Evolutionary conservation across 2,329 filamentous ascomycete genomes (phyloP), one percentile per base, ranked within the genome.

Genomic region (Verticillium dahliae): DNA sequence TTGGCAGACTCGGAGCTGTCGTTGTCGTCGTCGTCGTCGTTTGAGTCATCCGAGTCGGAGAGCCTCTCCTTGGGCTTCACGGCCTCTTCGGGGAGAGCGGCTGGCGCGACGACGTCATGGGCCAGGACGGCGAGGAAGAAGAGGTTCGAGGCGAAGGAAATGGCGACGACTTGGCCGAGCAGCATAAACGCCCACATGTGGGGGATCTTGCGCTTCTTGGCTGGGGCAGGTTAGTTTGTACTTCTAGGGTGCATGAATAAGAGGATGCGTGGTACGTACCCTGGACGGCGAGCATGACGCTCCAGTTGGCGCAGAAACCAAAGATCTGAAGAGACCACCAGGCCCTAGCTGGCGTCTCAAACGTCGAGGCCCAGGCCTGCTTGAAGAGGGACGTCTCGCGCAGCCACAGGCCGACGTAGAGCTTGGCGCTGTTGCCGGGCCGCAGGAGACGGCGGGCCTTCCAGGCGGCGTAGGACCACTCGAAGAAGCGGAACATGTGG

Each of bases 281-380:
- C 59, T 70, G 65, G 4, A 64, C 64, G 10, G 65, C 69, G 38
- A 70, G 66, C 61, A 69, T 61, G 3, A 69, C 64, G 56, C 68
- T 71, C 69, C 69, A 71, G 22, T 63, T 61, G 14, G 67, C 68
- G 35, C 67, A 68, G 45, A 70, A 71, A 1, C 67, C 66, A 54
- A 70, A 70, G 22, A 71, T 70, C 58, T 71, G 69, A 57, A 67
- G 58, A 14, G 68, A 67, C 69, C 69, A 71, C 68, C 67, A 71
- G 4, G 65, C 62, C 18, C 69, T 62, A 6, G 66, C 60, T 0
- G 62, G 62, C 14, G 65, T 68, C 55, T 69, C 66, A 3, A 70
- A 58, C 6, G 66, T 67, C 11, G 68, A 66, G 4, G 62, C 67
- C 70, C 69, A 71, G 0, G 69, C 69, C 64, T 69, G 67, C 61